Conservation (phyloP, 169 alveolate species). For the Plasmodium gallinaceum region DNA sequence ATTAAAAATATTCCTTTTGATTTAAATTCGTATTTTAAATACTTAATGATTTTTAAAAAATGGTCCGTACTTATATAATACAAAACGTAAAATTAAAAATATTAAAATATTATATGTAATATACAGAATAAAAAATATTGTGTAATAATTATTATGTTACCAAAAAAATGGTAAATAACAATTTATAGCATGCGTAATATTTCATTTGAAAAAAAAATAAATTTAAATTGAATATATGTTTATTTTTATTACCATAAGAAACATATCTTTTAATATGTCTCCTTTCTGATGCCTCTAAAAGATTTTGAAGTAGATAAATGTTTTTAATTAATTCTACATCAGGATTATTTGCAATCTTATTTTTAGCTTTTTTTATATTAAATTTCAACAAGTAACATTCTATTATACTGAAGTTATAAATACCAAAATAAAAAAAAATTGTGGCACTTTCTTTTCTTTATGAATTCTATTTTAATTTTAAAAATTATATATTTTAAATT, state of each 20-base stretch:
- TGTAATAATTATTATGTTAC: too few relatives aligned
- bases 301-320: neutral
- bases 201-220: too few relatives aligned
- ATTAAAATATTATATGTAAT: too few relatives aligned
- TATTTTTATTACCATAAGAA: neutral
- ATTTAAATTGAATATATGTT: neutral
- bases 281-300: slow-evolving; percentile 1
- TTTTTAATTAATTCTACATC: neutral
- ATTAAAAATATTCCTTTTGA: too few relatives aligned
- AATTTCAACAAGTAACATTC: neutral
- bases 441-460: neutral
- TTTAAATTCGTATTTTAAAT: too few relatives aligned
- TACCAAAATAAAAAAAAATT: neutral
- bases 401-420: neutral
- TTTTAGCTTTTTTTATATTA: neutral
- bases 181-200: too few relatives aligned
- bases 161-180: too few relatives aligned
- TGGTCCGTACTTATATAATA: too few relatives aligned
- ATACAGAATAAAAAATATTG: too few relatives aligned
- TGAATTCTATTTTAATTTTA: neutral
- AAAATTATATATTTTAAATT: neutral
- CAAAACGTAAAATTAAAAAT: too few relatives aligned
- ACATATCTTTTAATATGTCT: neutral
- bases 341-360: slow-evolving; percentile 1
- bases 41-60: too few relatives aligned